Evolutionary conservation across 2,329 filamentous ascomycete species (phyloP).

Genomic region (Alternaria sp.): DNA sequence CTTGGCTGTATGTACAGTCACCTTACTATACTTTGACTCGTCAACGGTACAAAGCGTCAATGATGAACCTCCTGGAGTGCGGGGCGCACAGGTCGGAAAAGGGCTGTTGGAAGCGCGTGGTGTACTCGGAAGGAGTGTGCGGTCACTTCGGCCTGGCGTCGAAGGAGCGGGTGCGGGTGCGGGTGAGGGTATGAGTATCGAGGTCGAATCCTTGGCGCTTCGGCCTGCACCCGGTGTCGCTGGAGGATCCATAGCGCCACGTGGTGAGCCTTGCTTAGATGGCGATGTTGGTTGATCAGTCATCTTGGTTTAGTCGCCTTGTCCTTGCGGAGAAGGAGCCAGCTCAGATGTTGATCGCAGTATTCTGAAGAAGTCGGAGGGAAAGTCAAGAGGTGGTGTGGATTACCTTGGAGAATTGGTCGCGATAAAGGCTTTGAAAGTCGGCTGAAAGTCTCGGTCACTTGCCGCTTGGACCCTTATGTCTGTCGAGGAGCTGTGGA

Average conservation of each 20-base stretch:
- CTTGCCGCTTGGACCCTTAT: background rate
- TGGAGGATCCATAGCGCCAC: conserved; percentile 1
- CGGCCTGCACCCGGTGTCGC: background rate
- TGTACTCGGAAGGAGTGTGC: background rate
- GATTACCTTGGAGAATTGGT: background rate
- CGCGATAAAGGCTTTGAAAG: background rate
- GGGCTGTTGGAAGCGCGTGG: conserved; percentile 6
- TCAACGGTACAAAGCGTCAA: conserved; percentile 26
- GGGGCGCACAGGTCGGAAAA: conserved; percentile 13
- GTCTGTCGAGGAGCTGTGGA: background rate
- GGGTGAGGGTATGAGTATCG: background rate
- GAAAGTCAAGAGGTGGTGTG: background rate
- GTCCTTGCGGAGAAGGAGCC: background rate
- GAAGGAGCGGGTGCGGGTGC: background rate
- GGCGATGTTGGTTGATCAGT: background rate
- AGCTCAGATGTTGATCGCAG: background rate
- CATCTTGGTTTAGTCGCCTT: background rate
- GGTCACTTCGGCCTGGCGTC: background rate
- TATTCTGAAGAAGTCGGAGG: background rate
- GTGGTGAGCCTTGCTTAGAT: background rate
- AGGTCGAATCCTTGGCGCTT: background rate
- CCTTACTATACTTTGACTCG: conserved; percentile 28
- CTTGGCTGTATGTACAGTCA: conserved; percentile 50
- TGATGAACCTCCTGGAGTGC: conserved; percentile 19
- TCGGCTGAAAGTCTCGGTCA: background rate